Conservation (phyloP, 306 rosid species). For the Lathyrus oleraceus region DNA sequence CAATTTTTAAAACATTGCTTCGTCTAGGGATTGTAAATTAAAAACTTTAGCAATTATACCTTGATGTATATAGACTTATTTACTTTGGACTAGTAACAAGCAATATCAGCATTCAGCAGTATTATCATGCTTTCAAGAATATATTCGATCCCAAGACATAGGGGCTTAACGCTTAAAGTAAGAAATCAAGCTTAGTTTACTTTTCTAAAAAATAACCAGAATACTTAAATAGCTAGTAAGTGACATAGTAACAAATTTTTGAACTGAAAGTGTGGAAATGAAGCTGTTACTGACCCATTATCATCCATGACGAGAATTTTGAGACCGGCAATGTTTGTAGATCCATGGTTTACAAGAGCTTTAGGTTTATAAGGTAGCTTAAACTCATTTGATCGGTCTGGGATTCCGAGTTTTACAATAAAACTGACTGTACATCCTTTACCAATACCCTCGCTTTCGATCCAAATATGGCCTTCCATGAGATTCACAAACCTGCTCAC, state of each 20-base stretch:
- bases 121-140: conserved; percentile 9
- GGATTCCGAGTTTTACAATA: conserved; percentile 80
- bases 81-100: conserved; percentile 16
- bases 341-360: conserved; percentile 54
- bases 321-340: conserved; percentile 68
- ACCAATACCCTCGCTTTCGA: conserved; percentile 94
- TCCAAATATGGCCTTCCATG: conserved; percentile 95
- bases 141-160: conserved; percentile 3
- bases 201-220: conserved; percentile 9
- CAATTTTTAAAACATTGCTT: not conserved
- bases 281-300: conserved; percentile 74
- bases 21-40: not conserved
- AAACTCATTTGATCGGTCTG: conserved; percentile 66
- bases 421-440: conserved; percentile 84
- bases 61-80: not conserved
- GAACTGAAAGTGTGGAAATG: conserved; percentile 28
- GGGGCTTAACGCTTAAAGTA: not conserved
- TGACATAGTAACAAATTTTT: conserved; percentile 17
- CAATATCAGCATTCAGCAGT: conserved; percentile 7
- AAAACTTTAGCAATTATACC: conserved; percentile 1
- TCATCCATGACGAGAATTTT: conserved; percentile 90
- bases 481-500: conserved; percentile 89
- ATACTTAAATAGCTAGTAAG: not conserved
- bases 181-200: conserved; percentile 19
- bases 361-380: conserved; percentile 56